These are phyloP conservation scores for Cystofilobasidium bisporidii DNA, from an alignment of 768 basidiomycete species.

Conservation along the genomic window DNA sequence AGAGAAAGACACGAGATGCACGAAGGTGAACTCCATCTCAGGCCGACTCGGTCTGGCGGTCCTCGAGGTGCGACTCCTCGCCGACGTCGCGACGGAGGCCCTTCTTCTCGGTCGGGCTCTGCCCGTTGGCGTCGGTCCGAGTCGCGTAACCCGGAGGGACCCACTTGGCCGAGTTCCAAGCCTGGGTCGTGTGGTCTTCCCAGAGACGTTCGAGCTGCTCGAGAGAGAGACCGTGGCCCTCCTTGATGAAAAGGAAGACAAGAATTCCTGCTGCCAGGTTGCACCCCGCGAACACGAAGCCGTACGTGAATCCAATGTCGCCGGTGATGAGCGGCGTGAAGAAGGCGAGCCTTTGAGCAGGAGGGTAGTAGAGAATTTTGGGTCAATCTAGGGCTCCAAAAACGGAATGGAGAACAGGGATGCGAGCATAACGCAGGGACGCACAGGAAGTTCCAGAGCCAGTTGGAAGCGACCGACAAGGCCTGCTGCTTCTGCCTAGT, in stretches of 20 bases:
- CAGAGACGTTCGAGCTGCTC: slow-evolving; percentile 54
- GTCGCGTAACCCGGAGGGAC: slow-evolving; percentile 49
- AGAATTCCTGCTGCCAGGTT: slow-evolving; percentile 47
- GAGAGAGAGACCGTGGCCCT: slow-evolving; percentile 56
- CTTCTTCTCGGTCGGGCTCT: slow-evolving; percentile 7
- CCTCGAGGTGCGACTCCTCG: neutral
- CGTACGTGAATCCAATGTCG: slow-evolving; percentile 54
- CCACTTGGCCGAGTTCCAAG: slow-evolving; percentile 58
- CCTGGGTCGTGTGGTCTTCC: slow-evolving; percentile 18
- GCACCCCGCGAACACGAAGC: slow-evolving; percentile 60
- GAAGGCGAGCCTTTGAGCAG: slow-evolving; percentile 56
- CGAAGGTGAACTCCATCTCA: too few species aligned
- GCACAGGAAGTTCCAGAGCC: neutral
- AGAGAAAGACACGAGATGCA: too few species aligned
- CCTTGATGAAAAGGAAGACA: slow-evolving; percentile 67
- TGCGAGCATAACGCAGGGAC: neutral
- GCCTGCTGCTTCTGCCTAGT: slow-evolving; percentile 40
- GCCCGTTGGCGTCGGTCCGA: slow-evolving; percentile 3
- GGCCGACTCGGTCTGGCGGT: neutral
- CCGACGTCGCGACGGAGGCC: neutral
- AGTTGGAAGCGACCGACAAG: slow-evolving; percentile 7
- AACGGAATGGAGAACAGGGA: too few species aligned
- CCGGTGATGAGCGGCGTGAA: slow-evolving; percentile 64
- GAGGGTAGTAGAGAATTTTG: slow-evolving; percentile 47
- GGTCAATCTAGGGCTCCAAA: slow-evolving; percentile 7